Evolutionary conservation across 2,329 filamentous ascomycete species (phyloP), one percentile per base, ranked within the genome.

Genomic region (Neonectria sp.): DNA sequence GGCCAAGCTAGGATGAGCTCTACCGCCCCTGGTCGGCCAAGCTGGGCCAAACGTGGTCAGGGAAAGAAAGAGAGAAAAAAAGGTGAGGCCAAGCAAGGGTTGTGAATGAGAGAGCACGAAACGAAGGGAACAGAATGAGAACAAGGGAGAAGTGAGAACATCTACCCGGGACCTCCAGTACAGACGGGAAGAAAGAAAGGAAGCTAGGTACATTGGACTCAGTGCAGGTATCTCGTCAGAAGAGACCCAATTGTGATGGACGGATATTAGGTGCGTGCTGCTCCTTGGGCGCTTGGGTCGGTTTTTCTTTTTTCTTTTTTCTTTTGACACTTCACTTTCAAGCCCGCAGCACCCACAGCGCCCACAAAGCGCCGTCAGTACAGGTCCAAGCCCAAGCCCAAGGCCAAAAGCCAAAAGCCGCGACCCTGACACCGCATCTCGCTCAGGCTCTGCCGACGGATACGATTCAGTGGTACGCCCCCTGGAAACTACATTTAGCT

Each of bases 1-100:
- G 15, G n/a, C 49, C n/a, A 29, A 21, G 49, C 49, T 33, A 33
- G 31, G 33, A 62, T 29, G 60, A 52, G 51, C 35, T 46, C 24
- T 52, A 61, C 33, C 48, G 49, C 51, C 51, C 51, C 60, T n/a
- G 21, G 31, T 48, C 60, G 55, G 51, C 60, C 52, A 43, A 62
- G 51, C 40, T 51, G 29, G 59, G 35, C 31, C 40, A 37, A 25
- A 43, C 49, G 53, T 43, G 27, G 15, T 27, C 48, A 27, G 48
- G 48, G 48, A 11, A 27, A 35, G 33, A 11, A 35, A 12, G 12
- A 8, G 31, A 4, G 4, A 13, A 35, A 35, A n/a, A 29, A n/a
- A 31, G 25, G 48, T 27, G 25, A 51, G 48, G 48, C 25, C 48
- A 29, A 17, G 25, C 25, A 24, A 52, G 49, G 29, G 27, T 33